A percentile compares a stretch with the other conserved stretches of the same genome.
Evolutionary conservation across 1,139 yeast species (phyloP).

Genomic region (Pichia kudriavzevii): DNA sequence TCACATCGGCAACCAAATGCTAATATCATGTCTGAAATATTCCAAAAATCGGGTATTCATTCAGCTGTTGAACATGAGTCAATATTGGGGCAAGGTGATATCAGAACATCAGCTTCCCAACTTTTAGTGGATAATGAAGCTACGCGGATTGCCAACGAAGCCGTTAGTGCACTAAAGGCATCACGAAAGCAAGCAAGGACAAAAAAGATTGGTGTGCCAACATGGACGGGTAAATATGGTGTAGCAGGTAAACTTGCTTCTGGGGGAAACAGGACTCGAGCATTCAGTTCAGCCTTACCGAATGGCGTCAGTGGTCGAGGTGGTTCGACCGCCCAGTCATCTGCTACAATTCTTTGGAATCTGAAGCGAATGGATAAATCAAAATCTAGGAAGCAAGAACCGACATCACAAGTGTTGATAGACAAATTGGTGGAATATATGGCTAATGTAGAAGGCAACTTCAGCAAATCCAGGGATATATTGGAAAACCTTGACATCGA

Average conservation of each 20-base stretch:
- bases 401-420: slow-evolving; percentile 22
- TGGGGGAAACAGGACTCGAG: background rate
- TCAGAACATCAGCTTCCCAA: slow-evolving; percentile 23
- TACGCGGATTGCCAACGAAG: slow-evolving; percentile 62
- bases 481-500: slow-evolving; percentile 41
- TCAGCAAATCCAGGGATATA: slow-evolving; percentile 53
- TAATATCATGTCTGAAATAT: slow-evolving; percentile 65
- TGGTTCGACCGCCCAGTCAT: too few relatives aligned
- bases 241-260: slow-evolving; percentile 48
- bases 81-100: slow-evolving; percentile 44
- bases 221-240: slow-evolving; percentile 96
- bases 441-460: slow-evolving; percentile 32
- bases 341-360: slow-evolving; percentile 31
- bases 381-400: background rate
- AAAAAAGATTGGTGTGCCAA: slow-evolving; percentile 74
- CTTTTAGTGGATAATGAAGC: slow-evolving; percentile 68
- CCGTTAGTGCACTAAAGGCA: slow-evolving; percentile 62
- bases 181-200: slow-evolving; percentile 60
- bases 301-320: too few relatives aligned
- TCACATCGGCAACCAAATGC: slow-evolving; percentile 39
- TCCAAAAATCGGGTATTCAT: slow-evolving; percentile 67
- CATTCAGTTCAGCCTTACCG: too few relatives aligned
- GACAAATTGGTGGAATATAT: slow-evolving; percentile 29
- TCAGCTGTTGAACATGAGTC: slow-evolving; percentile 76
- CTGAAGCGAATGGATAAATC: slow-evolving; percentile 24